Percentiles rank a stretch among this genome's conserved stretches.
Conservation (phyloP, 352 stramenopile species). For the Phytophthora boehmeriae region DNA sequence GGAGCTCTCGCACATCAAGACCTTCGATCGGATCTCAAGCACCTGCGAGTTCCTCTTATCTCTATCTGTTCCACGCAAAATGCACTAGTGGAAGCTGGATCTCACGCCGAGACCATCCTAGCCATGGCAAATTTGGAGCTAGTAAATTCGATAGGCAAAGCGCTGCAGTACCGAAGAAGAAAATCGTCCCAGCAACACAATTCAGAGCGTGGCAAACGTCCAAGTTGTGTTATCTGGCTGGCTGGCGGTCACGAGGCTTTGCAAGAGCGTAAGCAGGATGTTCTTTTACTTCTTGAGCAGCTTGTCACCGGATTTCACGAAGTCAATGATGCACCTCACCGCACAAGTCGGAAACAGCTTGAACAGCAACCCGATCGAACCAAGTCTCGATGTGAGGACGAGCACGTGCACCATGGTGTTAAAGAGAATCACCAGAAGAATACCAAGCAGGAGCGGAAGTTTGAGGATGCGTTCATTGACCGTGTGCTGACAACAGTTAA, state of each 20-base stretch:
- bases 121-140: conserved; percentile 51
- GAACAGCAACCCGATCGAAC: conserved; percentile 8
- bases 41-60: conserved; percentile 84
- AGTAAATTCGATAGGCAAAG: conserved; percentile 85
- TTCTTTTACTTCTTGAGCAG: conserved; percentile 91
- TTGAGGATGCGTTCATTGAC: conserved; percentile 91
- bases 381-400: conserved; percentile 26
- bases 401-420: conserved; percentile 17
- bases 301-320: conserved; percentile 95
- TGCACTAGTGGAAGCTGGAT: conserved; percentile 78
- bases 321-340: conserved; percentile 66
- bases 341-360: conserved; percentile 30
- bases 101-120: conserved; percentile 83
- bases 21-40: conserved; percentile 48
- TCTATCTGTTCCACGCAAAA: conserved; percentile 89
- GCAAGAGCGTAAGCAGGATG: conserved; percentile 91
- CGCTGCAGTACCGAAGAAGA: conserved; percentile 43
- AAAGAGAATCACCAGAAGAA: conserved; percentile 23
- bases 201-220: conserved; percentile 21
- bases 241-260: conserved; percentile 93
- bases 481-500: conserved; percentile 77
- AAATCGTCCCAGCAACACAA: conserved; percentile 24
- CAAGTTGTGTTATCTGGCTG: conserved; percentile 81
- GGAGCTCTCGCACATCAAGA: conserved; percentile 89
- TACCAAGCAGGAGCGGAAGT: conserved; percentile 37